These are phyloP conservation scores for Starmerella bombicola DNA, from an alignment of 805 yeast genomes.

Conservation along the genomic window DNA sequence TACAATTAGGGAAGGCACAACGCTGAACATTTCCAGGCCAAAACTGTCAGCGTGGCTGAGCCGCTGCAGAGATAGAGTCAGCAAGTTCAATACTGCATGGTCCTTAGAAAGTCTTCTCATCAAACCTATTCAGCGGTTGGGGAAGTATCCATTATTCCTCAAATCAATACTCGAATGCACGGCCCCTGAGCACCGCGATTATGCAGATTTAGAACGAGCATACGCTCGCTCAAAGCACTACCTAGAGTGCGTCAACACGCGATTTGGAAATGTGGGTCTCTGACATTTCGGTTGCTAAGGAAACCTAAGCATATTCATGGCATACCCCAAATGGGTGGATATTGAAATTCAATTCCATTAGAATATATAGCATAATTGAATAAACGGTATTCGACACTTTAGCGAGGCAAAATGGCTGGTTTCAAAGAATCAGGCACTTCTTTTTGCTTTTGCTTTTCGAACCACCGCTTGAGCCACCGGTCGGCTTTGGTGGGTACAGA, in stretches of 20 bases:
- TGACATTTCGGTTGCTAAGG: too few relatives aligned
- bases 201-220: conserved; percentile 27
- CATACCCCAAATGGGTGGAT: too few relatives aligned
- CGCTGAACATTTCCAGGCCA: background rate
- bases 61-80: conserved; percentile 25
- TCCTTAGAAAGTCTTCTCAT: conserved; percentile 33
- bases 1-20: background rate
- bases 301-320: too few relatives aligned
- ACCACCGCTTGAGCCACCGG: background rate
- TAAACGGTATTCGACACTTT: background rate
- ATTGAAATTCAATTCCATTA: background rate
- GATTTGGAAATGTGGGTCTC: too few relatives aligned
- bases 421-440: conserved; percentile 67
- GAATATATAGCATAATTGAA: background rate
- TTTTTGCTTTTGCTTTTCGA: conserved; percentile 49
- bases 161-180: conserved; percentile 27
- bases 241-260: conserved; percentile 18
- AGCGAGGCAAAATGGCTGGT: background rate
- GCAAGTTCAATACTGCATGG: conserved; percentile 30
- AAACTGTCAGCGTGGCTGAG: conserved; percentile 26
- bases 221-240: conserved; percentile 13
- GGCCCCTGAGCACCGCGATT: conserved; percentile 36
- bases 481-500: conserved; percentile 75
- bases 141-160: conserved; percentile 33
- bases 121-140: conserved; percentile 37